Percentiles rank a stretch among this genome's conserved stretches.
These are phyloP conservation scores for Albophoma yamanashiensis DNA, from an alignment of 2,329 filamentous ascomycete species.

Conservation along the genomic window DNA sequence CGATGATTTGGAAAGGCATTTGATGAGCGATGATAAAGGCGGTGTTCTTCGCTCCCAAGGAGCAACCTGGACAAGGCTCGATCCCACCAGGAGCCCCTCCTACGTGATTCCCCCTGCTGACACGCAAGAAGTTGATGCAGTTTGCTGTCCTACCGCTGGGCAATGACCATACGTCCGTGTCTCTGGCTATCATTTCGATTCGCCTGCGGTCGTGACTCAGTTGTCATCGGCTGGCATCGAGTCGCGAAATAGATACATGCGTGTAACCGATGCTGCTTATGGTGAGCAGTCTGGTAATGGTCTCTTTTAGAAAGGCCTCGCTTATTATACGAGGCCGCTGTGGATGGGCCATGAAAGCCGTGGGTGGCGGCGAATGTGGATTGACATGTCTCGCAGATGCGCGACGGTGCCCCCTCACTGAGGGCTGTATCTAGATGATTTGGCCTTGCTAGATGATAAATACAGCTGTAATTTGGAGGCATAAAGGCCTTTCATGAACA, in stretches of 20 bases:
- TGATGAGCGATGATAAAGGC: slow-evolving; percentile 5
- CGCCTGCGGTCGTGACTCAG: not conserved
- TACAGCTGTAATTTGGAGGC: slow-evolving; percentile 12
- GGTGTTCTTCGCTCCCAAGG: slow-evolving; percentile 1
- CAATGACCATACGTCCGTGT: not conserved
- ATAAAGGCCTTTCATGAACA: not conserved
- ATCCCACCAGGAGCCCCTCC: slow-evolving; percentile 5
- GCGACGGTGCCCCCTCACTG: slow-evolving; percentile 5
- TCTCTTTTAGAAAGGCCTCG: not conserved
- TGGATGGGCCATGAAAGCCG: not conserved
- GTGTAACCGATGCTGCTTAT: not conserved
- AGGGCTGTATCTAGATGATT: slow-evolving; percentile 17
- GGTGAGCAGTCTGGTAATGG: slow-evolving; percentile 1
- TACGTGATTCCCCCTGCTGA: slow-evolving; percentile 8
- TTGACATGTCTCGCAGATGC: slow-evolving; percentile 7
- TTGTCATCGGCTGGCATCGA: not conserved
- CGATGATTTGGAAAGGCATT: slow-evolving; percentile 5
- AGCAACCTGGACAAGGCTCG: slow-evolving; percentile 9
- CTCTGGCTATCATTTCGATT: not conserved
- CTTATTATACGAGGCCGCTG: not conserved
- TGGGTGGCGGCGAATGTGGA: not conserved
- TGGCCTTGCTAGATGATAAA: slow-evolving; percentile 19
- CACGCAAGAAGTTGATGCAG: slow-evolving; percentile 10
- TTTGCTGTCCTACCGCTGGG: not conserved
- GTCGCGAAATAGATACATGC: not conserved